phyloP scores from a whole-genome alignment of 345 rosid species.

The Pugionium dolabratum region DNA sequence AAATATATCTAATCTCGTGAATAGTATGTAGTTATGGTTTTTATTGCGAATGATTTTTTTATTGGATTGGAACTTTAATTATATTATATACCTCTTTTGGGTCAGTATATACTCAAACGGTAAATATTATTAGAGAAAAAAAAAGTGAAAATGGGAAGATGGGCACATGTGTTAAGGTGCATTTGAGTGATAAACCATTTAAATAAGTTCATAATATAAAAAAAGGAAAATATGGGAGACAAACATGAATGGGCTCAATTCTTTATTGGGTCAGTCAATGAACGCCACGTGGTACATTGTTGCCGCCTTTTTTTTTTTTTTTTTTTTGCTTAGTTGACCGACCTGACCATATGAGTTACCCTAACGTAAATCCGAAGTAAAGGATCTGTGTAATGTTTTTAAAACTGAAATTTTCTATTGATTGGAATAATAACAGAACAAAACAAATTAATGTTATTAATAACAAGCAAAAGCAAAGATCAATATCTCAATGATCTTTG shows the following conservation, averaged over 20 bases:
- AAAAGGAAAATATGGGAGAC: conserved; percentile 15
- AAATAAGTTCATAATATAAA: not conserved
- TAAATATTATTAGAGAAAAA: not conserved
- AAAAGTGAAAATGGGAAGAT: conserved; percentile 7
- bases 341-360: not conserved
- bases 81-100: too few species aligned
- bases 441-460: too few species aligned
- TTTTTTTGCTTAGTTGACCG: conserved; percentile 3
- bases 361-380: conserved; percentile 22
- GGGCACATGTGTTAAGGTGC: conserved; percentile 31
- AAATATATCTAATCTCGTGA: too few species aligned
- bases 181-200: conserved; percentile 6
- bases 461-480: too few species aligned
- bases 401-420: too few species aligned
- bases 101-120: not conserved
- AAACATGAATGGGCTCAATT: conserved; percentile 9
- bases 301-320: conserved; percentile 26
- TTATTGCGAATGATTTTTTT: not conserved
- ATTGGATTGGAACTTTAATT: not conserved
- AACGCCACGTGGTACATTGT: conserved; percentile 14
- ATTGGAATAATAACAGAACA: too few species aligned
- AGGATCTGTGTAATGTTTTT: not conserved
- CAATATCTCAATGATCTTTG: too few species aligned
- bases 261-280: not conserved
- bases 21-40: too few species aligned